phyloP scores from a whole-genome alignment of 1,284 basidiomycete genomes.

The Malassezia brasiliensis region DNA sequence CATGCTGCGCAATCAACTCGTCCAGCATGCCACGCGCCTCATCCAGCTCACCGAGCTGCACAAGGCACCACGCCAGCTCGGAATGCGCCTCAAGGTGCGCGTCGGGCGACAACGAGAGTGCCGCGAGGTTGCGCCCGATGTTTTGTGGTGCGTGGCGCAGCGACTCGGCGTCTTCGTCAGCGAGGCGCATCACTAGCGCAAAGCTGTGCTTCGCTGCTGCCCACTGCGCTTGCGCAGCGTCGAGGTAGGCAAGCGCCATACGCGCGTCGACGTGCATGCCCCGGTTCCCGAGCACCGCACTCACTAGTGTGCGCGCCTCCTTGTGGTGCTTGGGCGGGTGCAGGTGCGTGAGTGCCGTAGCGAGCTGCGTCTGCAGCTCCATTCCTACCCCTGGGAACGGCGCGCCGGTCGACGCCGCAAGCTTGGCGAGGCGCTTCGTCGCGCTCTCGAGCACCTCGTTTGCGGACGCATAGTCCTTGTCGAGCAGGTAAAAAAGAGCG shows the following conservation, averaged over 20 bases:
- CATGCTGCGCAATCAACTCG: slow-evolving; percentile 56
- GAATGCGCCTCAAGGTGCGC: slow-evolving; percentile 64
- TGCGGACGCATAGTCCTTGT: slow-evolving; percentile 59
- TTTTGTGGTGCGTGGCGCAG: slow-evolving; percentile 9
- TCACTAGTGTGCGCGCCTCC: slow-evolving; percentile 64
- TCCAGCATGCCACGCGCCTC: slow-evolving; percentile 57
- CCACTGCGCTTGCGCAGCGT: slow-evolving; percentile 69
- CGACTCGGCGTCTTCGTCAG: not conserved
- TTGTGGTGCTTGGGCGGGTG: slow-evolving; percentile 82
- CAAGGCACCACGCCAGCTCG: slow-evolving; percentile 76
- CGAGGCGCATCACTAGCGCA: slow-evolving; percentile 45
- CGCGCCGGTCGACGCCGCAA: slow-evolving; percentile 55
- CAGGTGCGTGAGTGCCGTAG: slow-evolving; percentile 68
- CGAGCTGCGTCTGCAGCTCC: slow-evolving; percentile 59
- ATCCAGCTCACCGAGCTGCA: slow-evolving; percentile 56
- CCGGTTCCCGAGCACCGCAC: slow-evolving; percentile 56
- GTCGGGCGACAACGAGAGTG: slow-evolving; percentile 48
- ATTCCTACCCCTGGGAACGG: slow-evolving; percentile 63
- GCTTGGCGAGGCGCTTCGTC: slow-evolving; percentile 14
- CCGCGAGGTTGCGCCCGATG: slow-evolving; percentile 41
- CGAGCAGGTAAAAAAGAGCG: slow-evolving; percentile 62
- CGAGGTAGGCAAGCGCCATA: slow-evolving; percentile 57
- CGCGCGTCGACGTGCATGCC: not conserved
- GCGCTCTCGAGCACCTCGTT: slow-evolving; percentile 27
- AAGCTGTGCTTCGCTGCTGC: slow-evolving; percentile 61